These are phyloP conservation scores for Aureoboletus auriporus DNA, from an alignment of 768 basidiomycete species.

Conservation along the genomic window DNA sequence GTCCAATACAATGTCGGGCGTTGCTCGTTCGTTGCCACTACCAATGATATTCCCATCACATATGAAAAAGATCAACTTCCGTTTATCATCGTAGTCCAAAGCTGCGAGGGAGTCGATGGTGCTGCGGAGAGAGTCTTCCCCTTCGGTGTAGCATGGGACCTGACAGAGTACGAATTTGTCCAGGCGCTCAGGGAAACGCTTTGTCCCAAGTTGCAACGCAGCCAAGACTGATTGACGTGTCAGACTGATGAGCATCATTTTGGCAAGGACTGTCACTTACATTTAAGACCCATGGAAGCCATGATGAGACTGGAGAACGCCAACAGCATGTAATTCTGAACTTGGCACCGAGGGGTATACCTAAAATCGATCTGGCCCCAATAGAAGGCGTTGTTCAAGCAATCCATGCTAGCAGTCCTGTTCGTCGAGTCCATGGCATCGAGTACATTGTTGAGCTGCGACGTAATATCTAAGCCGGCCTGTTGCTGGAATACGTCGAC, in stretches of 20 bases:
- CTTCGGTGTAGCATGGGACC: constrained; percentile 69
- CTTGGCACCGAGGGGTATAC: constrained; percentile 49
- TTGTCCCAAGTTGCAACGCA: constrained; percentile 56
- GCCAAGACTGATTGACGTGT: constrained; percentile 47
- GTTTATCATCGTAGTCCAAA: constrained; percentile 66
- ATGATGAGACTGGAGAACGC: constrained; percentile 53
- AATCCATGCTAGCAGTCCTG: constrained; percentile 40
- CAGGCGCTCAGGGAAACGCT: constrained; percentile 59
- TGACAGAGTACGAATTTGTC: constrained; percentile 71
- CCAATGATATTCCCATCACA: constrained; percentile 74
- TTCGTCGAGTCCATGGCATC: constrained; percentile 36
- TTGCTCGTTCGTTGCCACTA: constrained; percentile 62
- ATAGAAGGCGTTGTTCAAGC: constrained; percentile 60
- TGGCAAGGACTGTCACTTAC: constrained; percentile 35
- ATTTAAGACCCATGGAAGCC: constrained; percentile 54
- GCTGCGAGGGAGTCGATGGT: constrained; percentile 68
- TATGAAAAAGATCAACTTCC: constrained; percentile 62
- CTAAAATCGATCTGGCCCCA: constrained; percentile 57
- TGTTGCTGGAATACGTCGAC: constrained; percentile 52
- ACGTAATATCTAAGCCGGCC: constrained; percentile 60
- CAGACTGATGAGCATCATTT: constrained; percentile 3
- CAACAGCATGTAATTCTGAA: constrained; percentile 58
- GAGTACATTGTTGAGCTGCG: constrained; percentile 43
- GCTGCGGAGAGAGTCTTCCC: constrained; percentile 61
- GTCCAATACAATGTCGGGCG: constrained; percentile 63